These are phyloP conservation scores for Aspergillus conjunctus DNA, from an alignment of 495 filamentous ascomycete species.

Conservation along the genomic window DNA sequence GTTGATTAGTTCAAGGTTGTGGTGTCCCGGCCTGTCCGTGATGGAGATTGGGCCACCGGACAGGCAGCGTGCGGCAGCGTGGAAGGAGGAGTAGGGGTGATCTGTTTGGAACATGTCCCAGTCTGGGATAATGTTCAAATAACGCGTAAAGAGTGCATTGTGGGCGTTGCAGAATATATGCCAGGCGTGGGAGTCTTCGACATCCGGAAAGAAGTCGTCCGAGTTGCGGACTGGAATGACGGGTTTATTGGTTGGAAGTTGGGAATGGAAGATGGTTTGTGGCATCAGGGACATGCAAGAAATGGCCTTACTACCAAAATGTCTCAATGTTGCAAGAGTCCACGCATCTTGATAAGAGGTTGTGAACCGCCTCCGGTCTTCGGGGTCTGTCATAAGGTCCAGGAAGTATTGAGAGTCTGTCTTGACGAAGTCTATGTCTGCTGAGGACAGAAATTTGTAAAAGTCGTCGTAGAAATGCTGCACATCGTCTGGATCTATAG, in stretches of 20 bases:
- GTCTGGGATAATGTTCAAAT: slow-evolving; percentile 77
- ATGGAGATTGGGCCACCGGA: slow-evolving; percentile 92
- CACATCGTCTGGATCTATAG: slow-evolving; percentile 74
- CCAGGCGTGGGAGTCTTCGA: slow-evolving; percentile 80
- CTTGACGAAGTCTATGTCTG: slow-evolving; percentile 82
- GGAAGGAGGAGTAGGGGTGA: slow-evolving; percentile 75
- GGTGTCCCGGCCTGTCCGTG: slow-evolving; percentile 82
- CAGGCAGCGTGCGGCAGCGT: slow-evolving; percentile 87
- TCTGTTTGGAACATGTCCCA: slow-evolving; percentile 99
- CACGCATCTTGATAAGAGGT: slow-evolving; percentile 84
- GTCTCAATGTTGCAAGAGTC: slow-evolving; percentile 70
- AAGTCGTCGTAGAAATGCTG: slow-evolving; percentile 85
- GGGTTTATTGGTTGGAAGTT: slow-evolving; percentile 72
- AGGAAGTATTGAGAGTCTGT: slow-evolving; percentile 88
- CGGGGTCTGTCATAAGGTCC: slow-evolving; percentile 69
- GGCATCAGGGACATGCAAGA: slow-evolving; percentile 92
- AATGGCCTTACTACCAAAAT: slow-evolving; percentile 77
- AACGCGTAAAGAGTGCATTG: slow-evolving; percentile 78
- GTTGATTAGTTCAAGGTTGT: slow-evolving; percentile 70
- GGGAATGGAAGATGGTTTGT: slow-evolving; percentile 79
- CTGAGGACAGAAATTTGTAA: slow-evolving; percentile 71
- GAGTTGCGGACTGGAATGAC: slow-evolving; percentile 77
- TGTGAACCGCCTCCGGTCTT: slow-evolving; percentile 67
- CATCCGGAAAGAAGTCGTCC: slow-evolving; percentile 90
- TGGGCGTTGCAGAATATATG: slow-evolving; percentile 94